A percentile compares a stretch with the other conserved stretches of the same genome.
Evolutionary conservation across 1,284 basidiomycete species (phyloP).

Genomic region (Sanghuangporus baumii): DNA sequence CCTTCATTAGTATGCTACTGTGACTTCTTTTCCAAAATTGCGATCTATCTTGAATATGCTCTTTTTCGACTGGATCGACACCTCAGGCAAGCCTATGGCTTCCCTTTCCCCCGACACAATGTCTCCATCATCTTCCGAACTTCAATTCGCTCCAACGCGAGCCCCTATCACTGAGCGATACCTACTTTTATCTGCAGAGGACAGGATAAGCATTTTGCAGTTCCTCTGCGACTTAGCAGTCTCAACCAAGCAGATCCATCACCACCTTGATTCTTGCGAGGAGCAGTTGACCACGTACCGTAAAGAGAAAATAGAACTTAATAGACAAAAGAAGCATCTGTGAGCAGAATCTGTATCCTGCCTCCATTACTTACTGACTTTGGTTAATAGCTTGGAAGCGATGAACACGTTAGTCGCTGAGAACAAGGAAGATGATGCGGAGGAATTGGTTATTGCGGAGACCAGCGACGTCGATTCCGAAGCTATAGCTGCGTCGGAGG

Average conservation of each 20-base stretch:
- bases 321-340: constrained; percentile 82
- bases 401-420: constrained; percentile 62
- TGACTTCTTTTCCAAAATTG: constrained; percentile 68
- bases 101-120: constrained; percentile 27
- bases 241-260: constrained; percentile 83
- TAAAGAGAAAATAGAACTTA: constrained; percentile 94
- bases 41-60: constrained; percentile 72
- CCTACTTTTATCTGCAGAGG: constrained; percentile 61
- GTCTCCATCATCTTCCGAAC: constrained; percentile 32
- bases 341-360: constrained; percentile 38
- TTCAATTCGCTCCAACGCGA: constrained; percentile 40
- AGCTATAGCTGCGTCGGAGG: constrained; percentile 41
- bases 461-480: constrained; percentile 55
- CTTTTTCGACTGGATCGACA: constrained; percentile 56
- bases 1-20: constrained; percentile 61
- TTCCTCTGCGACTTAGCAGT: constrained; percentile 90
- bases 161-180: constrained; percentile 66
- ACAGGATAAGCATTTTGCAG: constrained; percentile 80
- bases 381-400: constrained; percentile 57
- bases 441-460: constrained; percentile 36
- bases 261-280: constrained; percentile 88
- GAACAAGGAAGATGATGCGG: constrained; percentile 41
- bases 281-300: constrained; percentile 85
- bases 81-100: constrained; percentile 8
- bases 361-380: constrained; percentile 10